A percentile compares a stretch with the other conserved stretches of the same genome.
Conservation (phyloP, 768 basidiomycete genomes). For the Boletus coccyginus region DNA sequence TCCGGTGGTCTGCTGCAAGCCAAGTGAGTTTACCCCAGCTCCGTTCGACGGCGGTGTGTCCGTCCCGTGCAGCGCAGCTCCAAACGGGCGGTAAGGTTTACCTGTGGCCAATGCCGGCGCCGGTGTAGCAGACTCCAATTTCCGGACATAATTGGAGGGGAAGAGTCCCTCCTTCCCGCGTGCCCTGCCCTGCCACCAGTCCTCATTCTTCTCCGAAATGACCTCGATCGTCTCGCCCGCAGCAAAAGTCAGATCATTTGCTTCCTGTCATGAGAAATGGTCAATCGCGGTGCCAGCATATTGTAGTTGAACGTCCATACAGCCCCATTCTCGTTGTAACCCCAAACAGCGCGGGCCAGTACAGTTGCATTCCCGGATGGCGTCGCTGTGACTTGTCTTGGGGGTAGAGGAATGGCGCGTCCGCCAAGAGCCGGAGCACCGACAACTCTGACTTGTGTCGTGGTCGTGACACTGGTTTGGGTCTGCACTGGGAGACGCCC, state of each 20-base stretch:
- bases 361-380: slow-evolving; percentile 3
- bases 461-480: slow-evolving; percentile 13
- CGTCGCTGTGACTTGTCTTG: slow-evolving; percentile 6
- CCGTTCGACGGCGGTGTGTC: slow-evolving; percentile 32
- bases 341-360: slow-evolving; percentile 60
- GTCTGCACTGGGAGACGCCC: slow-evolving; percentile 40
- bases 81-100: slow-evolving; percentile 36
- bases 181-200: slow-evolving; percentile 82
- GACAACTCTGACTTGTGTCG: slow-evolving; percentile 11
- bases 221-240: slow-evolving; percentile 78
- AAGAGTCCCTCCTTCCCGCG: slow-evolving; percentile 71
- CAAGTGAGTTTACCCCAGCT: slow-evolving; percentile 28
- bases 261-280: slow-evolving; percentile 48
- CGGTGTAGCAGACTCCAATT: slow-evolving; percentile 29
- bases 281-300: background rate
- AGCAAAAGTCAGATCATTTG: slow-evolving; percentile 75
- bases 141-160: slow-evolving; percentile 75
- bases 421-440: background rate
- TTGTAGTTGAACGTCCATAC: slow-evolving; percentile 30
- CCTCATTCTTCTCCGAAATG: slow-evolving; percentile 72
- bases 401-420: slow-evolving; percentile 19
- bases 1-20: slow-evolving; percentile 26
- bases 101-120: background rate
- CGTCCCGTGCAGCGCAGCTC: slow-evolving; percentile 34
- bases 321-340: slow-evolving; percentile 58